Evolutionary conservation across 2,329 filamentous ascomycete genomes (phyloP), one percentile per base, ranked within the genome.

Genomic region (Trichophyton rubrum): DNA sequence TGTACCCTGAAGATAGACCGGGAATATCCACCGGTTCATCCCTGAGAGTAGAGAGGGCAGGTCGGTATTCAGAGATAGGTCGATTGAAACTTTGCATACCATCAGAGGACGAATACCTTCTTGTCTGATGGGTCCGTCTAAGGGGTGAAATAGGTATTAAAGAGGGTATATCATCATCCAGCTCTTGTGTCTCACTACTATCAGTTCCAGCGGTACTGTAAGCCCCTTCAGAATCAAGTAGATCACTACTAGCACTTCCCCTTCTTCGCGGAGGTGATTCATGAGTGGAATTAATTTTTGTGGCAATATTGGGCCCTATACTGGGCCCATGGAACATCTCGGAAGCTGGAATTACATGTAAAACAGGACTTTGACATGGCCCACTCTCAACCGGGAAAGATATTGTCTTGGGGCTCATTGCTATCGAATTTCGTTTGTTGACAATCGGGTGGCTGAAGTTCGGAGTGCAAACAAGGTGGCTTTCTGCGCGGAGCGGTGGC

Each of bases 371-470:
- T n/a, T 59, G 43, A 27, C 17, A 45, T 24, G 22, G 7, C 3
- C 43, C 41, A 7, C 45, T 17, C 8, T 45, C 58, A 53, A 41
- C 55, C 15, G 49, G 41, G 8, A 59, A 60, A 20, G 58, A 43
- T 24, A 40, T 11, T 8, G n/a, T 49, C 33, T 56, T 40, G 40
- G 62, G 33, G n/a, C 49, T 45, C n/a, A 40, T 47, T 3, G 58
- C 49, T 57, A 59, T 22, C 24, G 64, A 64, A 40, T 73, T 74
- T 61, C 72, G 70, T 65, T 69, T 72, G 67, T 72, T 75, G 59
- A 75, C 74, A 0, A 69, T 69, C 2, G 74, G 74, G 15, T 75
- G 70, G 60, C 74, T 75, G 56, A 75, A 75, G 59, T 76, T 76
- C 2, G 73, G 74, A n/a, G 68, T 61, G 55, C 70, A 68, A 30